Conservation (phyloP, 2,329 filamentous ascomycete genomes). For the Diaporthe sp. region DNA sequence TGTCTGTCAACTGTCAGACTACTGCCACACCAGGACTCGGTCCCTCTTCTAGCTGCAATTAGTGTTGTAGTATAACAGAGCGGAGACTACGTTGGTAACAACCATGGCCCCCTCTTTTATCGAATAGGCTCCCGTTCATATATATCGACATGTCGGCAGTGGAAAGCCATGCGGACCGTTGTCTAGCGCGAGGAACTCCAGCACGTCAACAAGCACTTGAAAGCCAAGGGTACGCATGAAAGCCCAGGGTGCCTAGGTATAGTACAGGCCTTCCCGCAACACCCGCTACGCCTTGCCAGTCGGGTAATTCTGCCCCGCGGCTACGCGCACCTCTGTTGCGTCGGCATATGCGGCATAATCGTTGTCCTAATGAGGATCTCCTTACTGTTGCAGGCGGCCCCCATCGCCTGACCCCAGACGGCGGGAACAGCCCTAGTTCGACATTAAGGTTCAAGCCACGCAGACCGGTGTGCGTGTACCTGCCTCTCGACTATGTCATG, state of each 20-base stretch:
- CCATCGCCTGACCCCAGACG: neutral
- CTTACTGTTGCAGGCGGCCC: neutral
- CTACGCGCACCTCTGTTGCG: neutral
- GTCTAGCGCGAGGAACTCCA: neutral
- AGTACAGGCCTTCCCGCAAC: neutral
- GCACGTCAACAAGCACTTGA: neutral
- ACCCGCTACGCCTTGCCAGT: constrained; percentile 3
- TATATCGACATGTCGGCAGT: constrained; percentile 15
- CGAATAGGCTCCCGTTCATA: neutral
- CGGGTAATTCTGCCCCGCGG: constrained; percentile 19
- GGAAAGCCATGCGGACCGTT: neutral
- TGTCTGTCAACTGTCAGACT: constrained; percentile 7
- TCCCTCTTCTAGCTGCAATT: neutral
- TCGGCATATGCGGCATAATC: constrained; percentile 7
- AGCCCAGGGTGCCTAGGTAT: neutral
- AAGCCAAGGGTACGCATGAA: constrained; percentile 10
- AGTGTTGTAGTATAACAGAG: neutral
- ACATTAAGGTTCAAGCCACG: neutral
- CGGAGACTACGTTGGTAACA: neutral
- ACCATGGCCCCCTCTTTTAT: neutral
- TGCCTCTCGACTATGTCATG: neutral
- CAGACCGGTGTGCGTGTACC: constrained; percentile 3
- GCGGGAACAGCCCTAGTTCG: constrained; percentile 11
- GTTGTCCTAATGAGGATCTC: neutral
- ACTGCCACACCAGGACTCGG: neutral